Conservation (phyloP, 2,329 filamentous ascomycete genomes). For the Cladosporium sp. region DNA sequence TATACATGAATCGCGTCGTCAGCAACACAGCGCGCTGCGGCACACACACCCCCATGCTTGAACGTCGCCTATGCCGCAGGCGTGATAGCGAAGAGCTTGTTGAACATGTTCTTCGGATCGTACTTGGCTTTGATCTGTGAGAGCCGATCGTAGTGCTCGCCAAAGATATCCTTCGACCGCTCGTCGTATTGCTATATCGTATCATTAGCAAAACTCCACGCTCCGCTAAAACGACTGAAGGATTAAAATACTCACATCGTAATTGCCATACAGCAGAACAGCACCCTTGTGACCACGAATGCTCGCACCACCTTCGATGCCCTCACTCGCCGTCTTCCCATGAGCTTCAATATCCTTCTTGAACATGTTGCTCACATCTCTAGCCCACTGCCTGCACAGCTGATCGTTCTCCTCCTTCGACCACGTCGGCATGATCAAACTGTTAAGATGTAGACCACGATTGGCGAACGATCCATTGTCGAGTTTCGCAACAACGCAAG, state of each 20-base stretch:
- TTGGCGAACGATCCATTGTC: conserved; percentile 34
- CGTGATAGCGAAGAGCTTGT: conserved; percentile 41
- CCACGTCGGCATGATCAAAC: conserved; percentile 37
- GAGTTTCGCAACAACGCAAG: conserved; percentile 26
- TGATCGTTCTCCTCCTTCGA: conserved; percentile 30
- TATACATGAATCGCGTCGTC: neutral
- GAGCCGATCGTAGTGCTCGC: conserved; percentile 46
- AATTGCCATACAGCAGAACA: conserved; percentile 35
- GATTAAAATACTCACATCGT: conserved; percentile 29
- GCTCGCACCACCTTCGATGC: conserved; percentile 30
- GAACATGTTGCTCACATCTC: conserved; percentile 32
- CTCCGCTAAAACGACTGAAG: neutral
- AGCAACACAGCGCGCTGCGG: neutral
- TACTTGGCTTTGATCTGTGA: conserved; percentile 49
- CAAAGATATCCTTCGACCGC: conserved; percentile 45
- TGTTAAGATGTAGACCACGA: conserved; percentile 34
- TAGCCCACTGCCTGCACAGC: conserved; percentile 33
- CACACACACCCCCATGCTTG: neutral
- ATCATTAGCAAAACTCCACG: conserved; percentile 16
- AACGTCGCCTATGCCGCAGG: neutral
- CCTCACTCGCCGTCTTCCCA: conserved; percentile 27
- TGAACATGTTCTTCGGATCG: conserved; percentile 51
- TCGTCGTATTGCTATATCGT: conserved; percentile 34
- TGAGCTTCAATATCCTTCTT: conserved; percentile 31
- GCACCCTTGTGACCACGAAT: conserved; percentile 32